These are phyloP conservation scores for Acer negundo DNA, from an alignment of 345 rosid genomes.

Conservation along the genomic window DNA sequence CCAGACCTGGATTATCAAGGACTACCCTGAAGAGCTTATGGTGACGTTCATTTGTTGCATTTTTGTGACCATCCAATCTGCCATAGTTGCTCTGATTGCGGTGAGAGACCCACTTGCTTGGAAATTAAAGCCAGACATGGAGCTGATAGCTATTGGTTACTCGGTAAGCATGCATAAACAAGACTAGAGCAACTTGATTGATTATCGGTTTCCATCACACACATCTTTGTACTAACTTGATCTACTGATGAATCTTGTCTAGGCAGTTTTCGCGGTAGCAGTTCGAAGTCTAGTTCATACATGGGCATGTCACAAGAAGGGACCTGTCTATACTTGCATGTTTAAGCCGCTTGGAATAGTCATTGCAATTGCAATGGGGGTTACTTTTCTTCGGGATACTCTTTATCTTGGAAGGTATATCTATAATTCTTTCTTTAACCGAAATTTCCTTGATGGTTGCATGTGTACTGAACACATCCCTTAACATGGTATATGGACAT, in stretches of 20 bases:
- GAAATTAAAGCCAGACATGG: slow-evolving; percentile 23
- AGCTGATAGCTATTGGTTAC: slow-evolving; percentile 22
- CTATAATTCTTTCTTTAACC: too few species aligned
- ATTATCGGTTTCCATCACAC: too few species aligned
- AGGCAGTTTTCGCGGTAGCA: slow-evolving; percentile 33
- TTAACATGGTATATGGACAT: too few species aligned
- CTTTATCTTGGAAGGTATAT: slow-evolving; percentile 43
- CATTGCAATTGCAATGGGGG: slow-evolving; percentile 33
- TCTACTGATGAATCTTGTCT: neutral
- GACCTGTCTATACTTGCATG: slow-evolving; percentile 29
- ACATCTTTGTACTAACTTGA: neutral
- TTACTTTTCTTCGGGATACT: slow-evolving; percentile 39
- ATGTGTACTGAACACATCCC: too few species aligned
- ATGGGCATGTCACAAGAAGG: slow-evolving; percentile 33
- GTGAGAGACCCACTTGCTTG: slow-evolving; percentile 31
- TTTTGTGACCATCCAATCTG: slow-evolving; percentile 22
- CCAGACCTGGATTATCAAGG: slow-evolving; percentile 25
- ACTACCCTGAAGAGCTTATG: slow-evolving; percentile 28
- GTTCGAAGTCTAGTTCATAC: slow-evolving; percentile 29
- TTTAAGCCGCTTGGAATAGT: slow-evolving; percentile 35
- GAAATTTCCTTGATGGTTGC: too few species aligned
- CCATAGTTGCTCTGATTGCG: slow-evolving; percentile 16
- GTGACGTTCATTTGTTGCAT: slow-evolving; percentile 14
- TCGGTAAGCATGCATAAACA: slow-evolving; percentile 18
- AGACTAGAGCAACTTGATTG: too few species aligned